Conservation (phyloP, 345 rosid species). For the Citrus australasica region DNA sequence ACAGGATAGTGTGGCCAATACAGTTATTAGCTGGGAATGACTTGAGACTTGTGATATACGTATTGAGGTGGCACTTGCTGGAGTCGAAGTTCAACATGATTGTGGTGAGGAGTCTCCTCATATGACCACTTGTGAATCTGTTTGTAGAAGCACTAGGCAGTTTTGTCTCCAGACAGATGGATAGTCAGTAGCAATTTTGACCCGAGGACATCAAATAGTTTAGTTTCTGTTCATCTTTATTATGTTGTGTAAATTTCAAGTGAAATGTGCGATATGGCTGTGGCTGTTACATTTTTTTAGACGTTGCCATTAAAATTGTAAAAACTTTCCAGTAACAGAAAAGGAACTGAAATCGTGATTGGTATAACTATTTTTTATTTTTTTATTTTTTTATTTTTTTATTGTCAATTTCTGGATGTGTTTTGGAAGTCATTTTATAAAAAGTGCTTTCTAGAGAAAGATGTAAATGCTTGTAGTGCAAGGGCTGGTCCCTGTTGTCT, state of each 20-base stretch:
- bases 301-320: not conserved
- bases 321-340: not conserved
- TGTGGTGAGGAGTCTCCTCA: not conserved
- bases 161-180: slow-evolving; percentile 12
- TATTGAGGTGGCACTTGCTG: not conserved
- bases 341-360: not conserved
- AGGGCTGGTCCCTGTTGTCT: no score
- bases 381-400: not conserved
- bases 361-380: not conserved
- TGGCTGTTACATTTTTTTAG: not conserved
- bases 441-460: not conserved
- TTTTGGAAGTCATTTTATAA: not conserved
- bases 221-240: slow-evolving; percentile 5
- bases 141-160: not conserved
- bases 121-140: not conserved
- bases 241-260: slow-evolving; percentile 22
- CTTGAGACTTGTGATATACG: not conserved
- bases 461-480: not conserved
- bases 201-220: not conserved
- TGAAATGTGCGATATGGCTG: slow-evolving; percentile 1
- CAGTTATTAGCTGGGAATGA: not conserved
- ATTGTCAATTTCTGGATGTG: not conserved
- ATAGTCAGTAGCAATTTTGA: not conserved
- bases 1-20: not conserved
- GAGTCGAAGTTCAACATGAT: not conserved